Base-by-base conservation (phyloP, 75 land plant genomes). In the Isoetes taiwanensis region DNA sequence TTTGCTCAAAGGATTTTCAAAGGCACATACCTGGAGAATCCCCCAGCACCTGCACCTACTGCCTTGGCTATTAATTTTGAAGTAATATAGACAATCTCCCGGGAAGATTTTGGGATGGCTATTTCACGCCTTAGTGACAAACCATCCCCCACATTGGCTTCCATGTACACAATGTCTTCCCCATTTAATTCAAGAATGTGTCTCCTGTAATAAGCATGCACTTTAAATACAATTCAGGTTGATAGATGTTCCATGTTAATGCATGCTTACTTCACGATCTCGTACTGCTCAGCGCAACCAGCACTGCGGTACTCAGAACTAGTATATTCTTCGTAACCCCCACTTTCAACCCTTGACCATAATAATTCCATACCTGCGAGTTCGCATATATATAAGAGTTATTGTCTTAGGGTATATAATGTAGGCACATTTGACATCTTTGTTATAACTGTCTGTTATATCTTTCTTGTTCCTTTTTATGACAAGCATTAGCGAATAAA, bases 41-140 rank as follows among this genome's bases (percentile, higher is more conserved):
- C 97, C 43, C 94, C 97, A 62, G 97, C 86, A 54, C 97, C 97
- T 41, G 97, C 95, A 67, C 89, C 85, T 17, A 88, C 85, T 42
- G 72, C 76, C n/a, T 54, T 70, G 2, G 95, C 88, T 32, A 80
- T 28, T 58, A 91, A 78, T 41, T 60, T 54, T 29, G 97, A 91
- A 23, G 63, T 67, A 10, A 91, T 72, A 0, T 30, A 61, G 34
- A 83, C 30, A 60, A 65, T 30, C 48, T 81, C 65, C 8, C 83
- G 72, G 32, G 59, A 30, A 23, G 62, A 53, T 32, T 78, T 73
- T 14, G 73, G 73, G 14, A 90, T 43, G 21, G 28, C 46, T 30
- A 86, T 75, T 1, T 69, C 58, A 21, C 96, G 74, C 2, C 72
- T 59, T 37, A 90, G 37, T 27, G 72, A 32, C 37, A 90, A 52